Base-by-base conservation (phyloP, 1,284 basidiomycete genomes). In the Moesziomyces aphidis region DNA sequence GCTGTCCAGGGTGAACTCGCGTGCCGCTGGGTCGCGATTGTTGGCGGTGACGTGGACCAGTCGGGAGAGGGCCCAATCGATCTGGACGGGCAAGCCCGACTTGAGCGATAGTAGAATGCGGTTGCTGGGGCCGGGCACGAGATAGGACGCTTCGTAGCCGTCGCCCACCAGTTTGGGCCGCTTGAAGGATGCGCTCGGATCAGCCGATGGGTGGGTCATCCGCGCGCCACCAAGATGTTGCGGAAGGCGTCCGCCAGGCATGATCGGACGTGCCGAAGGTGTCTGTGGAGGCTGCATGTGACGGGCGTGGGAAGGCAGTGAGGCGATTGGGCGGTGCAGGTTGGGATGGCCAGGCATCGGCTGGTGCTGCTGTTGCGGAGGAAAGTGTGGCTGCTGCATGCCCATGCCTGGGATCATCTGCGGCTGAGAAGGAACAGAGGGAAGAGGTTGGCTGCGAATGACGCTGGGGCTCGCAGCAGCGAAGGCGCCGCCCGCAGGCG, bases 1-100 rank as follows among this genome's bases (percentile, higher is more conserved):
- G 43, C 65, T 61, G 21, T 77, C 73, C 11, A 83, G 59, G 28
- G 62, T 64, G 17, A 70, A 64, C 13, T 70, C 67, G 47, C 67
- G 67, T 19, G 67, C 50, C 6, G 61, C 57, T 22, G 50, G 57
- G 15, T 67, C 61, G 31, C 70, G 59, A 28, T 69, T 59, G 21
- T 60, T 62, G 51, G 56, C 60, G 2, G 73, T 72, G 43, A 73
- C 58, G 24, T 59, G 31, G 11, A 77, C 64, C 21, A 83, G 78
- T 17, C 77, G 72, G 4, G 62, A 60, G 21, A 83, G 65, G 2
- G 81, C 81, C 82, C 82, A 83, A 54, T 81, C 76, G 23, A 83
- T 76, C 64, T 83, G 81, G 22, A 56, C 68, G 22, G 78, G 76
- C 19, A 83, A 64, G n/a, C 79, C 81, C 2, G 79, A 82, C 44